phyloP scores from a whole-genome alignment of 768 basidiomycete genomes.

The Auricularia sp. region DNA sequence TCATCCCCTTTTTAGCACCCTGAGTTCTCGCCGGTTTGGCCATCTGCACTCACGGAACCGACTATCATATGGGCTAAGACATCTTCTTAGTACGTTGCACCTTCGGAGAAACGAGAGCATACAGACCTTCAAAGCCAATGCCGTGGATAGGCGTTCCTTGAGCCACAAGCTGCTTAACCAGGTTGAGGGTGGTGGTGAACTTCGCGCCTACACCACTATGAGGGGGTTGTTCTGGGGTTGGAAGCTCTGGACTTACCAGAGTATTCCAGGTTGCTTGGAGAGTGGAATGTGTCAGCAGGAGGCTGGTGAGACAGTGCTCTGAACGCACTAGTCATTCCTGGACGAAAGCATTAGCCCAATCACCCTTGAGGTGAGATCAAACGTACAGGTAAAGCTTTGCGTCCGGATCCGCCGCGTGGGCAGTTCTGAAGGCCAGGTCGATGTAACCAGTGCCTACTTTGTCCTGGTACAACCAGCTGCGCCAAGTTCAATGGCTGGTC shows the following conservation, averaged over 20 bases:
- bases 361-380: background rate
- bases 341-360: background rate
- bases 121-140: slow-evolving; percentile 45
- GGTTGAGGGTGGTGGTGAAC: slow-evolving; percentile 45
- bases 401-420: slow-evolving; percentile 42
- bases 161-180: slow-evolving; percentile 38
- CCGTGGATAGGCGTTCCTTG: slow-evolving; percentile 48
- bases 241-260: background rate
- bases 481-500: slow-evolving; percentile 30
- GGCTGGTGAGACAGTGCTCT: slow-evolving; percentile 13
- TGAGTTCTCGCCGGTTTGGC: too few relatives aligned
- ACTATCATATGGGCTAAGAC: slow-evolving; percentile 36
- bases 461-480: slow-evolving; percentile 42
- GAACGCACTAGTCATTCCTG: slow-evolving; percentile 28
- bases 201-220: slow-evolving; percentile 31
- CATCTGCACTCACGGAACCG: slow-evolving; percentile 18
- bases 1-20: too few relatives aligned
- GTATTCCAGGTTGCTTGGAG: slow-evolving; percentile 5
- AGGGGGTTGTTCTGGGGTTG: background rate
- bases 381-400: slow-evolving; percentile 44
- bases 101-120: background rate
- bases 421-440: slow-evolving; percentile 39
- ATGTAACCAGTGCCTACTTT: slow-evolving; percentile 39
- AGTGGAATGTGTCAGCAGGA: background rate
- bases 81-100: background rate